Percentiles rank a stretch among this genome's conserved stretches.
These are phyloP conservation scores for Ophiostoma perfectum DNA, from an alignment of 2,329 filamentous ascomycete species.

Conservation along the genomic window DNA sequence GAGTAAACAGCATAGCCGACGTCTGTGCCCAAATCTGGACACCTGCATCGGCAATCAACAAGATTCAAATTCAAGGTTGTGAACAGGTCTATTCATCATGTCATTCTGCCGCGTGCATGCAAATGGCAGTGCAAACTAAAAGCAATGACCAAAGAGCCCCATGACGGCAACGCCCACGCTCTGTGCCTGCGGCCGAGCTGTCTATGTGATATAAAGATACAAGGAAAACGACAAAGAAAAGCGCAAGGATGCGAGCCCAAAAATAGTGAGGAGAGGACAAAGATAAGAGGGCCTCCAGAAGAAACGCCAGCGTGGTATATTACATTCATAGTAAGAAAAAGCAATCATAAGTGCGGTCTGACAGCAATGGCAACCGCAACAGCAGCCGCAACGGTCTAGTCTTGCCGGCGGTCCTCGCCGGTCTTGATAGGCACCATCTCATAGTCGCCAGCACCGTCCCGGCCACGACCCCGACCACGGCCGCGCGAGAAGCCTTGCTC, in stretches of 20 bases:
- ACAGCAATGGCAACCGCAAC: not conserved
- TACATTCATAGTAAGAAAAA: not conserved
- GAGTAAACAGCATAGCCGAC: too few relatives aligned
- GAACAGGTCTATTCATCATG: not conserved
- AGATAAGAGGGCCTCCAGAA: not conserved
- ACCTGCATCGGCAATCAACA: too few relatives aligned
- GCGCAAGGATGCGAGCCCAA: not conserved
- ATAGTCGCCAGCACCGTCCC: slow-evolving; percentile 55
- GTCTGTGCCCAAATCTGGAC: too few relatives aligned
- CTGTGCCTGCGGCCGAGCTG: not conserved
- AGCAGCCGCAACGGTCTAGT: not conserved
- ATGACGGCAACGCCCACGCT: not conserved
- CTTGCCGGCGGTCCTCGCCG: slow-evolving; percentile 20
- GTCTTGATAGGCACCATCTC: slow-evolving; percentile 57
- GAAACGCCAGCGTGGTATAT: slow-evolving; percentile 8
- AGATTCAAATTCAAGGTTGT: not conserved
- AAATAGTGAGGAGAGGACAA: not conserved
- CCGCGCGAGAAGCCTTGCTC: slow-evolving; percentile 49
- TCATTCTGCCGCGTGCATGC: not conserved
- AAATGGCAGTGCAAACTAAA: not conserved
- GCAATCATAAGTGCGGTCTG: not conserved
- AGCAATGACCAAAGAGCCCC: not conserved
- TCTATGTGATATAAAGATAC: slow-evolving; percentile 5
- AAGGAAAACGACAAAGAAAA: not conserved
- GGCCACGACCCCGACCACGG: slow-evolving; percentile 47